These are phyloP conservation scores for Septoria linicola DNA, from an alignment of 2,329 filamentous ascomycete species.

Conservation along the genomic window DNA sequence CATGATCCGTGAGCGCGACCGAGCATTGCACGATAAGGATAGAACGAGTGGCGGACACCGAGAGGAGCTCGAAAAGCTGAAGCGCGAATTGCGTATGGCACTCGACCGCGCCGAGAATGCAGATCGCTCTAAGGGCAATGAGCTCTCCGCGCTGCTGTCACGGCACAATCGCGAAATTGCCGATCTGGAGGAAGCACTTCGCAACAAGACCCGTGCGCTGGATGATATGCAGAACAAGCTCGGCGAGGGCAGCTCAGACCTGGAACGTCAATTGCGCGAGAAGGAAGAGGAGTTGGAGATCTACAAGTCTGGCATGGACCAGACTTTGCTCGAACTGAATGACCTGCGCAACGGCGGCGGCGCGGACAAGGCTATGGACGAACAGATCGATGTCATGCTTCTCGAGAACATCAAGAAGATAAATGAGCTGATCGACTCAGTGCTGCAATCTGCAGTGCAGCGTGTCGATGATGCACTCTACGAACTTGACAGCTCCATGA, in stretches of 20 bases:
- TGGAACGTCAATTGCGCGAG: slow-evolving; percentile 80
- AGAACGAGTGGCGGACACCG: slow-evolving; percentile 80
- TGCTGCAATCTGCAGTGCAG: slow-evolving; percentile 87
- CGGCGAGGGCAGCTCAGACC: slow-evolving; percentile 77
- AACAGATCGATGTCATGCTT: slow-evolving; percentile 86
- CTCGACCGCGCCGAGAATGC: slow-evolving; percentile 88
- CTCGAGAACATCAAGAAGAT: slow-evolving; percentile 87
- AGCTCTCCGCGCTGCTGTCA: slow-evolving; percentile 88
- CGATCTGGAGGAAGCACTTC: slow-evolving; percentile 87
- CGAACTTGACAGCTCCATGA: slow-evolving; percentile 96
- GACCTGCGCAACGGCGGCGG: slow-evolving; percentile 65
- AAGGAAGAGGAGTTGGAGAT: slow-evolving; percentile 98
- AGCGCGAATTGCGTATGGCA: slow-evolving; percentile 88
- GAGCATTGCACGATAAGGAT: slow-evolving; percentile 90
- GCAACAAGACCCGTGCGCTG: slow-evolving; percentile 80
- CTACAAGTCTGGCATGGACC: slow-evolving; percentile 97
- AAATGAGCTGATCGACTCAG: slow-evolving; percentile 95
- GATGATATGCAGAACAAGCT: slow-evolving; percentile 79
- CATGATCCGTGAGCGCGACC: slow-evolving; percentile 96
- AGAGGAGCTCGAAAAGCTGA: slow-evolving; percentile 91
- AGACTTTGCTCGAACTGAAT: slow-evolving; percentile 88
- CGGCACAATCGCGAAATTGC: slow-evolving; percentile 98
- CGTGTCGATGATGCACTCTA: slow-evolving; percentile 96
- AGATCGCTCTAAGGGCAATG: slow-evolving; percentile 89
- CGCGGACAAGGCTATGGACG: slow-evolving; percentile 78